Evolutionary conservation across 345 rosid genomes (phyloP), one percentile per base, ranked within the genome.

Genomic region (Populus euphratica): DNA sequence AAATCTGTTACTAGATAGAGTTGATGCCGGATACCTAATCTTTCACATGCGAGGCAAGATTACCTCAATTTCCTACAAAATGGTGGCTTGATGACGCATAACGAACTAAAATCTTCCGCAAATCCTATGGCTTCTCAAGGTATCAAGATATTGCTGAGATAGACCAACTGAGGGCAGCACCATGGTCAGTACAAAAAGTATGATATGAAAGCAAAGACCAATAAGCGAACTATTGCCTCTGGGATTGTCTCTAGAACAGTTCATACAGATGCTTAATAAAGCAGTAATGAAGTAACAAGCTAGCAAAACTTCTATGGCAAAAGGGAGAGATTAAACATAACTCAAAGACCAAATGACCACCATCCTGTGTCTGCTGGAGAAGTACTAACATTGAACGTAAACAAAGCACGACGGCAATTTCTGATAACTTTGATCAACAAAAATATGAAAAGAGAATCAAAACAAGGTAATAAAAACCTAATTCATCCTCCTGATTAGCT

Each of bases 401-500:
- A 25, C 29, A 59, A 21, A 21, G 9, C 61, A 20, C 7, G 61
- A 54, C 1, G 12, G 0, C 23, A 54, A 23, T 9, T 27, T 59
- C 64, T 10, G 16, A 10, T n/a, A 59, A 59, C 16, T 23, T 59
- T 59, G 64, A 59, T 10, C 1, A 25, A 59, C 64, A 59, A 59
- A 59, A 59, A 59, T 3, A 52, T 3, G 29, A 10, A 47, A 47
- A 47, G 13, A 54, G 10, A 23, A 23, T 9, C 35, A 8, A 31
- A 69, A 47, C 63, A 69, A 71, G 2, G 5, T 17, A 23, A 71
- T 39, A 16, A 72, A 10, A n/a, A 35, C 78, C 80, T 89, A 94
- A 76, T 93, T 94, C 98, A 93, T 93, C 74, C 98, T 90, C 85
- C 94, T 87, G 83, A 80, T 87, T 73, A 92, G 92, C 85, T 92